These are phyloP conservation scores for Abrus pulchellus DNA, from an alignment of 306 rosid species.

Conservation along the genomic window DNA sequence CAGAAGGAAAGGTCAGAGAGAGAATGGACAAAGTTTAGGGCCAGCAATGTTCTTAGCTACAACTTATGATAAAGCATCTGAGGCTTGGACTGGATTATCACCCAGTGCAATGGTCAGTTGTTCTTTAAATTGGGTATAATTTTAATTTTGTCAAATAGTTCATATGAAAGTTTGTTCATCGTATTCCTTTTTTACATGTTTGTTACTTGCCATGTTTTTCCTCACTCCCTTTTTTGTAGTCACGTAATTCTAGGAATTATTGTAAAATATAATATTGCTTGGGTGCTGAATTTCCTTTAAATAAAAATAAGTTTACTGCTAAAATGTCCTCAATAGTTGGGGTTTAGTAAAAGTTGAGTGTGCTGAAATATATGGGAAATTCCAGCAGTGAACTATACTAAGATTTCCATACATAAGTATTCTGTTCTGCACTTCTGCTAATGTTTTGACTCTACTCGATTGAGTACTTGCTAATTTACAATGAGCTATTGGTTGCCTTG, in stretches of 20 bases:
- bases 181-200: constrained; percentile 28
- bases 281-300: constrained; percentile 26
- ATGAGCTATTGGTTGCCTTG: constrained; percentile 24
- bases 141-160: constrained; percentile 15
- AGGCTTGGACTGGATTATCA: constrained; percentile 88
- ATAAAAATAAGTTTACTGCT: not conserved
- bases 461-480: constrained; percentile 5
- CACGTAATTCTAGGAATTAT: constrained; percentile 24
- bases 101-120: constrained; percentile 74
- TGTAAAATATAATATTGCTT: constrained; percentile 15
- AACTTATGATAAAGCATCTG: constrained; percentile 82
- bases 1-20: constrained; percentile 71
- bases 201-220: constrained; percentile 29
- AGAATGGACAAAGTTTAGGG: constrained; percentile 56
- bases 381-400: not conserved
- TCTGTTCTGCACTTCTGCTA: constrained; percentile 7
- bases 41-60: constrained; percentile 87
- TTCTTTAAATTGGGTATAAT: constrained; percentile 39
- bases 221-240: not conserved
- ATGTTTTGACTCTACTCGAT: constrained; percentile 14
- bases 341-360: constrained; percentile 8
- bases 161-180: constrained; percentile 28
- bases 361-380: constrained; percentile 20
- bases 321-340: not conserved
- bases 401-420: not conserved